Conservation (phyloP, 805 yeast genomes). For the Barnettozyma wickerhamii region DNA sequence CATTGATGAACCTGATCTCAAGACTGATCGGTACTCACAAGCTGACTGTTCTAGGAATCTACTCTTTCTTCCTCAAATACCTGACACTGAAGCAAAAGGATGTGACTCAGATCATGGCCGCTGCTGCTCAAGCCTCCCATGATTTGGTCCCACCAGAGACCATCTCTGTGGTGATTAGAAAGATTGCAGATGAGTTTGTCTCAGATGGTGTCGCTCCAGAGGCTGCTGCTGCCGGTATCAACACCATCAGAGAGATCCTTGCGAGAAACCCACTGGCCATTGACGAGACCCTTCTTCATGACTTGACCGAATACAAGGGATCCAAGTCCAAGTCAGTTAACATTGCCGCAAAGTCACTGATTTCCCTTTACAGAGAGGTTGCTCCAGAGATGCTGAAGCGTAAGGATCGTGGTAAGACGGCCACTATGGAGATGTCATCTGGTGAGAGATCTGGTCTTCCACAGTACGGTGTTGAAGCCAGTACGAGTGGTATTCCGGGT, state of each 20-base stretch:
- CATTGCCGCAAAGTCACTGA: constrained; percentile 89
- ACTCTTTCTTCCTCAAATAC: constrained; percentile 83
- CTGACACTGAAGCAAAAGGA: constrained; percentile 91
- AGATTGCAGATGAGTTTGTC: constrained; percentile 95
- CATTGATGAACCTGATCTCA: constrained; percentile 82
- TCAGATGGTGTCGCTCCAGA: constrained; percentile 98
- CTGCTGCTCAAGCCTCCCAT: constrained; percentile 94
- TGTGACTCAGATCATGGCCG: constrained; percentile 96
- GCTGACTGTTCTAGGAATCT: constrained; percentile 82
- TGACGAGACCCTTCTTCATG: constrained; percentile 83
- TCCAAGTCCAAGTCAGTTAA: constrained; percentile 92
- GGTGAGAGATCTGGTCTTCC: constrained; percentile 51
- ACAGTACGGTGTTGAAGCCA: constrained; percentile 71
- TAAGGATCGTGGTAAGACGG: constrained; percentile 91
- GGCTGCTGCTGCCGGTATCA: constrained; percentile 97
- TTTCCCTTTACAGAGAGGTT: constrained; percentile 83
- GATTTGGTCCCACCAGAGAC: constrained; percentile 97
- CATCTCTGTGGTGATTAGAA: constrained; percentile 73
- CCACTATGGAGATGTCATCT: constrained; percentile 73
- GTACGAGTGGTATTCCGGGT: constrained; percentile 79
- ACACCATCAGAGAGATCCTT: constrained; percentile 89
- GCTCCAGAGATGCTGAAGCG: constrained; percentile 93
- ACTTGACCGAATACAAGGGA: constrained; percentile 83
- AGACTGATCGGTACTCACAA: constrained; percentile 93
- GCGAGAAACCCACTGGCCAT: constrained; percentile 94